phyloP scores from a whole-genome alignment of 1,284 basidiomycete species.

The Ustilago loliicola region DNA sequence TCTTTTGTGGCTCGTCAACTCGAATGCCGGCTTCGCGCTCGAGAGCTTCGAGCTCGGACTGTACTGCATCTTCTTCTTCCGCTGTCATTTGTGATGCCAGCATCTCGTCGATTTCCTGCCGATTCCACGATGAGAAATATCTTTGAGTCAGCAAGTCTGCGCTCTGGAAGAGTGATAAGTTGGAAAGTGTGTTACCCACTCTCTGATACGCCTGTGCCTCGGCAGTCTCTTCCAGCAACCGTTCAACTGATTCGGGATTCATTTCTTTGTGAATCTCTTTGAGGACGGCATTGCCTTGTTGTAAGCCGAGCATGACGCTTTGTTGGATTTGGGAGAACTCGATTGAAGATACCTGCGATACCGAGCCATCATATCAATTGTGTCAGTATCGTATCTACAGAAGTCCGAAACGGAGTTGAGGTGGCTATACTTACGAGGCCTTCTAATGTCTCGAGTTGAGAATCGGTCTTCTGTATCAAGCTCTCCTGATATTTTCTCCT shows the following conservation, averaged over 20 bases:
- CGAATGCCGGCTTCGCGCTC: conserved; percentile 47
- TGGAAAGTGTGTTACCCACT: conserved; percentile 73
- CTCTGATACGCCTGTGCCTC: conserved; percentile 91
- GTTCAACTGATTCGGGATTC: conserved; percentile 92
- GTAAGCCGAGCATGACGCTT: conserved; percentile 89
- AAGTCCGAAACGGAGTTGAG: not conserved
- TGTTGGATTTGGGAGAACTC: conserved; percentile 96
- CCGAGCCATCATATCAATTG: not conserved
- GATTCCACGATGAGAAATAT: not conserved
- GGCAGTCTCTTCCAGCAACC: conserved; percentile 87
- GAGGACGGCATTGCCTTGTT: conserved; percentile 92
- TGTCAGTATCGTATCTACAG: not conserved
- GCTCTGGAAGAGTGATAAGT: not conserved
- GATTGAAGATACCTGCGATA: conserved; percentile 85
- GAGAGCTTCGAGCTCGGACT: conserved; percentile 75
- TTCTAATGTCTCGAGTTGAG: conserved; percentile 88
- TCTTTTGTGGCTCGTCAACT: conserved; percentile 20
- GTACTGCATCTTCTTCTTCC: conserved; percentile 94
- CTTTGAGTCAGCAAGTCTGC: not conserved
- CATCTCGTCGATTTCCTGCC: conserved; percentile 89
- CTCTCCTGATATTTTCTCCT: conserved; percentile 93
- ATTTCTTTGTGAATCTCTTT: conserved; percentile 94
- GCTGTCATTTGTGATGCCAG: conserved; percentile 83
- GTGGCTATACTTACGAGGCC: conserved; percentile 79
- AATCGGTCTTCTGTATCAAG: conserved; percentile 87